These are phyloP conservation scores for Cystobasidium onofrii DNA, from an alignment of 768 basidiomycete genomes.

Conservation along the genomic window DNA sequence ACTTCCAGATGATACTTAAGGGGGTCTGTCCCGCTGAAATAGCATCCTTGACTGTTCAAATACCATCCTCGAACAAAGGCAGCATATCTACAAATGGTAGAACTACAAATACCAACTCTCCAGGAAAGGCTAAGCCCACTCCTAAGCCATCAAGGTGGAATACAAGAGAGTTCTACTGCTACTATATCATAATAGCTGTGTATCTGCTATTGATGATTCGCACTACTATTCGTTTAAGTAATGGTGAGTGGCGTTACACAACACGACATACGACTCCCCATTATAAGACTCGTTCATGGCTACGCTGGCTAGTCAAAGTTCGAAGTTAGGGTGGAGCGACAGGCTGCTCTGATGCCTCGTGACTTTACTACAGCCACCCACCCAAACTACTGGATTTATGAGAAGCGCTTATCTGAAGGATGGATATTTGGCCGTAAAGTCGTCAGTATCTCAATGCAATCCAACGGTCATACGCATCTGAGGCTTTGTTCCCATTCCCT, in stretches of 20 bases:
- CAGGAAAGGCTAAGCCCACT: not conserved
- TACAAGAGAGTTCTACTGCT: constrained; percentile 70
- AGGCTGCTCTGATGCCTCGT: constrained; percentile 17
- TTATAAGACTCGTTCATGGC: too few species aligned
- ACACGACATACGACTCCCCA: too few species aligned
- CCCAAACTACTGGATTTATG: constrained; percentile 63
- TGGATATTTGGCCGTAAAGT: constrained; percentile 75
- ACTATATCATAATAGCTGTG: constrained; percentile 54
- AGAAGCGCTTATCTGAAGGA: constrained; percentile 56
- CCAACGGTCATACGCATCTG: too few species aligned
- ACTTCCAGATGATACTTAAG: not conserved
- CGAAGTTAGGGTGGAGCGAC: not conserved
- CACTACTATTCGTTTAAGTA: constrained; percentile 65
- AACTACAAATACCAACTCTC: not conserved
- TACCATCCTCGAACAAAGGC: not conserved
- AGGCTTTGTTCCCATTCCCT: too few species aligned
- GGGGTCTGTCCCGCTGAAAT: constrained; percentile 8
- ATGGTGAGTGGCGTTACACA: constrained; percentile 60
- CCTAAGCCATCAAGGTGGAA: constrained; percentile 55
- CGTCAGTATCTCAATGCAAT: constrained; percentile 54
- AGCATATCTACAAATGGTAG: not conserved
- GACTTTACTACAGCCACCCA: constrained; percentile 54
- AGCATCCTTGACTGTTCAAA: constrained; percentile 22
- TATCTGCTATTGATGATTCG: constrained; percentile 68
- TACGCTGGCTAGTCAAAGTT: not conserved